Evolutionary conservation across 371 early-diverging fungal species (phyloP).

Genomic region (Mortierella polycephala): DNA sequence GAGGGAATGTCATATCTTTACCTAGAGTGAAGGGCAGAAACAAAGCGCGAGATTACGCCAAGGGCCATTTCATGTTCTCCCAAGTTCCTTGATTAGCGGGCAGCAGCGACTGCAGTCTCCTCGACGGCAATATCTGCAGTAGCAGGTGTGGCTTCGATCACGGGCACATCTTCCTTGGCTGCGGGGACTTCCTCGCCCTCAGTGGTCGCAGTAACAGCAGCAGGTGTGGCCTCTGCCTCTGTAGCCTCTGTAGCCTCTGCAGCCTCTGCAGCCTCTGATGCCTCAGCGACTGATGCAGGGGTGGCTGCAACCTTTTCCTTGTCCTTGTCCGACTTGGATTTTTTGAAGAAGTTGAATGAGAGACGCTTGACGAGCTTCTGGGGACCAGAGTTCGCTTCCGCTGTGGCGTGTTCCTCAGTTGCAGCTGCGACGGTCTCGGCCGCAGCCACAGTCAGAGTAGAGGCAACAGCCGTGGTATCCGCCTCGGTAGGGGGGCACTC

Average conservation of each 20-base stretch:
- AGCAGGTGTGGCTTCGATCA: slow-evolving; percentile 28
- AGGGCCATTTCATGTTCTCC: not conserved
- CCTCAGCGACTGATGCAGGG: slow-evolving; percentile 24
- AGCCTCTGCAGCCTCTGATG: slow-evolving; percentile 15
- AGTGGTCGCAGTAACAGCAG: slow-evolving; percentile 12
- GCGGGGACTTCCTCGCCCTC: slow-evolving; percentile 15
- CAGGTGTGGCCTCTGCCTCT: slow-evolving; percentile 9
- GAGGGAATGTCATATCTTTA: too few species aligned
- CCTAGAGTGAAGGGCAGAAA: too few species aligned
- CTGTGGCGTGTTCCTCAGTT: slow-evolving; percentile 5
- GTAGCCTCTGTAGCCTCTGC: slow-evolving; percentile 9
- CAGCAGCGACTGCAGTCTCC: slow-evolving; percentile 47
- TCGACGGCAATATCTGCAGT: slow-evolving; percentile 38
- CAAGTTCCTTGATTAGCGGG: slow-evolving; percentile 14
- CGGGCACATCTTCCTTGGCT: slow-evolving; percentile 40
- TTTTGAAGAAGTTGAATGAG: slow-evolving; percentile 52
- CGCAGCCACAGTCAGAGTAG: slow-evolving; percentile 9
- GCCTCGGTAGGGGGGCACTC: slow-evolving; percentile 1
- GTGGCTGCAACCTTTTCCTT: slow-evolving; percentile 24
- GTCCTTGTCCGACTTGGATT: slow-evolving; percentile 36
- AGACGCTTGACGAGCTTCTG: slow-evolving; percentile 36
- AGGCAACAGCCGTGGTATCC: slow-evolving; percentile 6
- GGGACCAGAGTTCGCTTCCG: not conserved
- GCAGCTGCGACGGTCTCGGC: slow-evolving; percentile 11
- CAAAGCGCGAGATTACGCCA: not conserved